Conservation (phyloP, 208 protist genomes). For the Balamuthia mandrillaris region DNA sequence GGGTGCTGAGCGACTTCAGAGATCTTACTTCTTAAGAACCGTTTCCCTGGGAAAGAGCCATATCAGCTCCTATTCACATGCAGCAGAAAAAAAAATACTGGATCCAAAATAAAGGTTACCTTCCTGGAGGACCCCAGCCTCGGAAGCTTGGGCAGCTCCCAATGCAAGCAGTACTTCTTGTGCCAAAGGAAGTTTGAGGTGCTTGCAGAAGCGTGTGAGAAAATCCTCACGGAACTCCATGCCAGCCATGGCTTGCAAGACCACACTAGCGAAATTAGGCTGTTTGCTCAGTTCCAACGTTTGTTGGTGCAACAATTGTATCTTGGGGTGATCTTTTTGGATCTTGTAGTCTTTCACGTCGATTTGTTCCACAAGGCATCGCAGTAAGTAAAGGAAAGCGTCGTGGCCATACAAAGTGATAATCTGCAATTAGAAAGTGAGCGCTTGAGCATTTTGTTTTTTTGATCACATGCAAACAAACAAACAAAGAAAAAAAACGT, state of each 20-base stretch:
- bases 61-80: neutral
- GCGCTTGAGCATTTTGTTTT: neutral
- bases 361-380: slow-evolving; percentile 51
- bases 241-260: slow-evolving; percentile 52
- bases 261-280: slow-evolving; percentile 53
- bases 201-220: neutral
- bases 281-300: slow-evolving; percentile 44
- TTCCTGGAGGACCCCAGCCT: slow-evolving; percentile 28
- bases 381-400: slow-evolving; percentile 60
- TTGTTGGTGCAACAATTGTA: slow-evolving; percentile 59
- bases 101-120: neutral
- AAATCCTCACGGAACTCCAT: slow-evolving; percentile 29
- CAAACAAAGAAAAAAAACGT: neutral
- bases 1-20: slow-evolving; percentile 4
- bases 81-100: neutral
- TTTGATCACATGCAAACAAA: neutral
- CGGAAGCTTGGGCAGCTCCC: slow-evolving; percentile 30
- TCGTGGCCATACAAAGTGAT: slow-evolving; percentile 64
- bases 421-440: slow-evolving; percentile 37
- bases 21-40: neutral
- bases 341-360: slow-evolving; percentile 56
- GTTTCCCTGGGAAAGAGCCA: neutral
- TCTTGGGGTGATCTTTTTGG: slow-evolving; percentile 45
- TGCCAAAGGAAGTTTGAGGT: slow-evolving; percentile 2
- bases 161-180: slow-evolving; percentile 34